phyloP scores from a whole-genome alignment of 345 rosid genomes.

The Eucalyptus pauciflora region DNA sequence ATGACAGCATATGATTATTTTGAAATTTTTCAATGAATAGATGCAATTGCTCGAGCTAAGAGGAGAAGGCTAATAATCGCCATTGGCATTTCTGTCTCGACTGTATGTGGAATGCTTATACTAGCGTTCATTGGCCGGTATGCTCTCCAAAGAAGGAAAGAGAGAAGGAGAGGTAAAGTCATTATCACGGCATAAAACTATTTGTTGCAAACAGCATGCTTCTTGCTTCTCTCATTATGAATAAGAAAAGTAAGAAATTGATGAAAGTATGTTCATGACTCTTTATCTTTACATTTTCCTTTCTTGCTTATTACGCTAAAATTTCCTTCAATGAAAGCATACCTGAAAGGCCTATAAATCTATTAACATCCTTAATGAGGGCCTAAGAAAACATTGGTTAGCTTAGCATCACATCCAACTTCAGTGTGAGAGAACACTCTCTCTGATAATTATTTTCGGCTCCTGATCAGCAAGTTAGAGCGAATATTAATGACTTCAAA shows the following conservation, averaged over 20 bases:
- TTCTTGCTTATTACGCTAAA: background rate
- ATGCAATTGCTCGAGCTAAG: background rate
- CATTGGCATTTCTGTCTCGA: background rate
- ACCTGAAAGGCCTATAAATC: background rate
- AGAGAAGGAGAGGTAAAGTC: background rate
- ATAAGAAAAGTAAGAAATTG: background rate
- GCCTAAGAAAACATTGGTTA: background rate
- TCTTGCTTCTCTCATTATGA: background rate
- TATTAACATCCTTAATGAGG: background rate
- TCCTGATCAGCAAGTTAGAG: background rate
- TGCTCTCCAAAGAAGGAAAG: background rate
- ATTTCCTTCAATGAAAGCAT: background rate
- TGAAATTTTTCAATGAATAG: background rate
- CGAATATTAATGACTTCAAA: background rate
- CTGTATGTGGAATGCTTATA: background rate
- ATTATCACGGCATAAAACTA: background rate
- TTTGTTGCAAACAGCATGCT: background rate
- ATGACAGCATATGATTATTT: background rate
- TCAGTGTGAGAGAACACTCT: background rate
- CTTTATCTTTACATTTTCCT: background rate
- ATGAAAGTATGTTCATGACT: background rate
- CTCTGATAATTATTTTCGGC: no score
- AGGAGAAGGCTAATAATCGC: background rate
- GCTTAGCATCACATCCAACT: background rate
- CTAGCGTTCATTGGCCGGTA: background rate